Conservation (phyloP, 129 eudicot species). For the Arctium minus region DNA sequence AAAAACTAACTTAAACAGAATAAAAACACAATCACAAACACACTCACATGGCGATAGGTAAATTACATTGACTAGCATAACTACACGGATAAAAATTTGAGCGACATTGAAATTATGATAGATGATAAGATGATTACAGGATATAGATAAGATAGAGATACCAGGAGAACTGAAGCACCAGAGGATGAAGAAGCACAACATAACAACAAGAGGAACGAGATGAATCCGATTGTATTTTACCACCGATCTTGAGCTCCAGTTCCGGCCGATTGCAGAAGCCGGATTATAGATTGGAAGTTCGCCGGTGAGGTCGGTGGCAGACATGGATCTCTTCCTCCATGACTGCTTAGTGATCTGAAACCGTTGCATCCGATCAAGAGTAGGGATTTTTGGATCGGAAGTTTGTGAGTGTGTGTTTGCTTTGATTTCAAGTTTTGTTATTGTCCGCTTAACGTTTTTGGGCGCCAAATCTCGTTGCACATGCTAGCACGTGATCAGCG, state of each 20-base stretch:
- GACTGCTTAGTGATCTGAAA: slow-evolving; percentile 27
- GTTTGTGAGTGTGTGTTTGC: slow-evolving; percentile 12
- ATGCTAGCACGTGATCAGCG: slow-evolving; percentile 5
- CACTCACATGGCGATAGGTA: neutral
- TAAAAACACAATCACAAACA: neutral
- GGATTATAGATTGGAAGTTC: slow-evolving; percentile 30
- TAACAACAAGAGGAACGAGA: slow-evolving; percentile 35
- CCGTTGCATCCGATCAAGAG: slow-evolving; percentile 11
- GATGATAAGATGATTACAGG: neutral
- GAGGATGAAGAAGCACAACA: slow-evolving; percentile 27
- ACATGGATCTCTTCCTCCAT: slow-evolving; percentile 31
- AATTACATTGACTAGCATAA: neutral
- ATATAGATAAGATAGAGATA: neutral
- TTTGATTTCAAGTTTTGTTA: slow-evolving; percentile 9
- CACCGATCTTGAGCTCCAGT: slow-evolving; percentile 9
- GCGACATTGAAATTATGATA: neutral
- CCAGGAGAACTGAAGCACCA: slow-evolving; percentile 35
- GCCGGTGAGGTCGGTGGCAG: slow-evolving; percentile 30
- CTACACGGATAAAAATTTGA: neutral
- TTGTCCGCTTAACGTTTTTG: slow-evolving; percentile 3
- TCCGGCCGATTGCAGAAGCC: slow-evolving; percentile 23
- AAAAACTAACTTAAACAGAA: neutral
- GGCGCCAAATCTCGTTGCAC: slow-evolving; percentile 21
- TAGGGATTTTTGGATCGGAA: slow-evolving; percentile 10
- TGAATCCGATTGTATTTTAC: slow-evolving; percentile 19